These are phyloP conservation scores for Yamagishiella unicocca DNA, from an alignment of 139 green algal genomes.

Conservation along the genomic window DNA sequence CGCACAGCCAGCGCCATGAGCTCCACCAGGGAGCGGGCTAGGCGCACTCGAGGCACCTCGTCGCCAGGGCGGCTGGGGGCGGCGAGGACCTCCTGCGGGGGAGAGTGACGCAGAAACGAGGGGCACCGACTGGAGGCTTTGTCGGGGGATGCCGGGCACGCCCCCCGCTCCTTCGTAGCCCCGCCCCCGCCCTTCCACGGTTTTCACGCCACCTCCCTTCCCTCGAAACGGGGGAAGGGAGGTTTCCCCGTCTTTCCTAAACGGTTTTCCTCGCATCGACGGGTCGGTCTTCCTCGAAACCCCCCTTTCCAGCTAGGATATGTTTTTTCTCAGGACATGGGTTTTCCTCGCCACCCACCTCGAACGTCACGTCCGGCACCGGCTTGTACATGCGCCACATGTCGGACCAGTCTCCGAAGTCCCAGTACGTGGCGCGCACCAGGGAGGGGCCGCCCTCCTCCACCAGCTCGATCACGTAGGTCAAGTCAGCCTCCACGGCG, in stretches of 20 bases:
- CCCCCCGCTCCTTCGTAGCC: too few relatives aligned
- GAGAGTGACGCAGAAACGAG: not conserved
- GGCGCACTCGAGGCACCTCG: conserved; percentile 41
- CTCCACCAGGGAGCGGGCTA: conserved; percentile 37
- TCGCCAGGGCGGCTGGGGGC: conserved; percentile 26
- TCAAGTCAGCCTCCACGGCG: conserved; percentile 31
- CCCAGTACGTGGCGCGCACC: conserved; percentile 61
- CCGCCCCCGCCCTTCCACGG: too few relatives aligned
- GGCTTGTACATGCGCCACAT: conserved; percentile 72
- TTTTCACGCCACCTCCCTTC: too few relatives aligned
- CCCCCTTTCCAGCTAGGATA: too few relatives aligned
- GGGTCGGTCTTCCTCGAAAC: too few relatives aligned
- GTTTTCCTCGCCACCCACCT: conserved; percentile 44
- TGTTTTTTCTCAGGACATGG: too few relatives aligned
- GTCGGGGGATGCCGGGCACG: too few relatives aligned
- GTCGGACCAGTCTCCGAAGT: conserved; percentile 88
- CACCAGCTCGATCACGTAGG: conserved; percentile 81
- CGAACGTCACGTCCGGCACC: conserved; percentile 56
- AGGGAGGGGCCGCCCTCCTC: conserved; percentile 75
- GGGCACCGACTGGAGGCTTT: too few relatives aligned
- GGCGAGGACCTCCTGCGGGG: not conserved
- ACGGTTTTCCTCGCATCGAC: too few relatives aligned
- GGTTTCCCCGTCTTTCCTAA: too few relatives aligned
- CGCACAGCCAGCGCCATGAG: conserved; percentile 26
- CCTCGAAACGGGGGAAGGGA: too few relatives aligned